Evolutionary conservation across 495 filamentous ascomycete species (phyloP), one percentile per base, ranked within the genome.

Genomic region (Lasiosphaeris hirsuta): DNA sequence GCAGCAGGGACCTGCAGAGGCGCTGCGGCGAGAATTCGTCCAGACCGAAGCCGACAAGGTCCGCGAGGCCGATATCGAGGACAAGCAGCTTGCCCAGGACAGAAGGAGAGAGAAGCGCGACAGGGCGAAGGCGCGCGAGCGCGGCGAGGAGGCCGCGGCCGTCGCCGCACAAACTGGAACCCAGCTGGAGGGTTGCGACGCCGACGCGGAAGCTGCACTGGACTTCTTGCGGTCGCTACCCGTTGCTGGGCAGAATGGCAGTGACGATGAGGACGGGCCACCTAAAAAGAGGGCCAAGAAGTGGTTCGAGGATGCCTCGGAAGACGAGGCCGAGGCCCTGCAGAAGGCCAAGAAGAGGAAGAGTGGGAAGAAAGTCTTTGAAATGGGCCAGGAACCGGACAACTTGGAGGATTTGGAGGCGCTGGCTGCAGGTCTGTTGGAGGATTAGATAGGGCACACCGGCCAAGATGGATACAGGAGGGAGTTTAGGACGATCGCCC

Each of bases 381-480:
- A 81, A 61, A 76, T 80, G 58, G 76, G 76, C 19, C 74, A 83
- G 40, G 84, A 88, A 71, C 90, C 90, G 53, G 85, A 92, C 71
- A 96, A 87, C 19, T 71, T 96, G 74, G 89, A 93, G 64, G 90
- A 96, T 79, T 75, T 96, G 69, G 93, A 97, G 73, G 85, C 87
- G 52, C 65, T 96, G 80, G 93, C 93, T 61, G 83, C 87, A 60
- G 91, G 90, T 1, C 74, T 97, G 66, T 77, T 97, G 65, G 87
- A 81, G 51, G 78, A 75, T 50, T 78, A 58, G 30, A 10, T 40
- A 1, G 18, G 43, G 42, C 23, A 30, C 23, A 2, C 23, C 23
- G 23, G 23, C 5, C 23, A 30, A 30, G 23, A 30, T 30, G 23
- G 2, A 30, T 5, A 30, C 23, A 30, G 23, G 23, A 30, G 23